Conservation (phyloP, 176 grass and related monocot genomes). For the Musa beccarii region DNA sequence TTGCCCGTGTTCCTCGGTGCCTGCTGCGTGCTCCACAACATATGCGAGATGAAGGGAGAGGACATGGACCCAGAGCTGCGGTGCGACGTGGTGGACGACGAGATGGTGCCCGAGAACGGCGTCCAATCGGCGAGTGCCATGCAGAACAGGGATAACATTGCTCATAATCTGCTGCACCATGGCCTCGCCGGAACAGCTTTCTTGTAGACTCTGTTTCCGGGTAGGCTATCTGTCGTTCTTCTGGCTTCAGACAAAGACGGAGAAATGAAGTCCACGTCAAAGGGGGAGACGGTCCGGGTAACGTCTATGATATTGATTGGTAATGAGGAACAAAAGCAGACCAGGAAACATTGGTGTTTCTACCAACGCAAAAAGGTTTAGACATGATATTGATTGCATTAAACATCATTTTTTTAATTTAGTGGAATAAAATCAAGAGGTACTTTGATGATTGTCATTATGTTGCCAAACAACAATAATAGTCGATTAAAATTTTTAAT, state of each 20-base stretch:
- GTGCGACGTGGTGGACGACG: conserved; percentile 48
- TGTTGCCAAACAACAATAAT: too few relatives aligned
- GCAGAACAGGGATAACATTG: conserved; percentile 42
- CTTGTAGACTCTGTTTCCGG: neutral
- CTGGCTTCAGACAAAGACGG: neutral
- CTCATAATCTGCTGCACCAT: conserved; percentile 64
- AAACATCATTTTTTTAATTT: too few relatives aligned
- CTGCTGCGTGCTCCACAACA: conserved; percentile 89
- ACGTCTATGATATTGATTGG: too few relatives aligned
- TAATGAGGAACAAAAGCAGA: too few relatives aligned
- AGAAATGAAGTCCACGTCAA: neutral
- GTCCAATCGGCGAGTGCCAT: conserved; percentile 36
- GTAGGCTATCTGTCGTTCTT: neutral
- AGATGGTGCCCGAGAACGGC: conserved; percentile 45
- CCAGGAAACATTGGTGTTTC: too few relatives aligned
- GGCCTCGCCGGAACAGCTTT: conserved; percentile 11
- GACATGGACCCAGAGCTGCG: conserved; percentile 27
- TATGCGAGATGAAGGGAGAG: conserved; percentile 63
- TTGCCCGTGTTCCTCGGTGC: conserved; percentile 59
- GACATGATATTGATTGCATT: too few relatives aligned
- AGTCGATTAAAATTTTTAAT: too few relatives aligned
- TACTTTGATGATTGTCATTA: too few relatives aligned
- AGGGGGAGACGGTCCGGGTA: neutral
- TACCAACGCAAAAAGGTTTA: too few relatives aligned
- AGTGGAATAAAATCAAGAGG: too few relatives aligned